Evolutionary conservation across 202 grass and related monocot genomes (phyloP).

Genomic region (Thinopyrum obtusiflorum): DNA sequence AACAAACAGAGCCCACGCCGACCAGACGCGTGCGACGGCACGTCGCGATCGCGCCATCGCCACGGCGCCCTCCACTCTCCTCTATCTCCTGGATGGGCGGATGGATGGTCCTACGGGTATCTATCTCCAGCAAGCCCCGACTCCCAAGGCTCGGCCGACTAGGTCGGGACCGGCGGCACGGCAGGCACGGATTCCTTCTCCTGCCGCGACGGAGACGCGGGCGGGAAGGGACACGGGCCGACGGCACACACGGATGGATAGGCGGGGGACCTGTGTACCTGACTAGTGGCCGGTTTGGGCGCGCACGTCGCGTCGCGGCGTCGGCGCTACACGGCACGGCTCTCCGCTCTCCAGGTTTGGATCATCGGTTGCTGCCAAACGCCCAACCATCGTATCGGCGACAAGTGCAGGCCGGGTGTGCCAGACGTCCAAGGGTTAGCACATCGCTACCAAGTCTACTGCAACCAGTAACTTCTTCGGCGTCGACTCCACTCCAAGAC

Average conservation of each 20-base stretch:
- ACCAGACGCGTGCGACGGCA: background rate
- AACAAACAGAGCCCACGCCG: background rate
- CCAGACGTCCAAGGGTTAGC: too few species aligned
- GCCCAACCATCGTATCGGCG: background rate
- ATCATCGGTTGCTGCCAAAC: background rate
- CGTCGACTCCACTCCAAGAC: too few species aligned
- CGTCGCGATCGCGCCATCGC: background rate
- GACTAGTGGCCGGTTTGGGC: background rate
- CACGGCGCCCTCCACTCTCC: background rate
- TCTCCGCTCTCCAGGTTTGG: background rate
- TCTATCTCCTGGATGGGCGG: too few species aligned
- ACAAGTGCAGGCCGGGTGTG: background rate
- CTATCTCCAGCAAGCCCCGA: background rate
- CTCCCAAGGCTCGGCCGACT: background rate
- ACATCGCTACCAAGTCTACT: too few species aligned
- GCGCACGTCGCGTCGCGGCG: background rate
- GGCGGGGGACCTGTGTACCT: background rate
- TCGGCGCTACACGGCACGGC: background rate
- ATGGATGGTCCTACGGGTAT: background rate
- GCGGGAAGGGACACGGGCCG: background rate
- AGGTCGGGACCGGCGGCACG: background rate
- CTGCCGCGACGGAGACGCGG: background rate
- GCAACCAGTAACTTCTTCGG: too few species aligned
- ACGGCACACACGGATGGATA: background rate
- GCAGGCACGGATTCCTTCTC: background rate